Evolutionary conservation across 495 filamentous ascomycete species (phyloP).

Genomic region (Aspergillus baeticus): DNA sequence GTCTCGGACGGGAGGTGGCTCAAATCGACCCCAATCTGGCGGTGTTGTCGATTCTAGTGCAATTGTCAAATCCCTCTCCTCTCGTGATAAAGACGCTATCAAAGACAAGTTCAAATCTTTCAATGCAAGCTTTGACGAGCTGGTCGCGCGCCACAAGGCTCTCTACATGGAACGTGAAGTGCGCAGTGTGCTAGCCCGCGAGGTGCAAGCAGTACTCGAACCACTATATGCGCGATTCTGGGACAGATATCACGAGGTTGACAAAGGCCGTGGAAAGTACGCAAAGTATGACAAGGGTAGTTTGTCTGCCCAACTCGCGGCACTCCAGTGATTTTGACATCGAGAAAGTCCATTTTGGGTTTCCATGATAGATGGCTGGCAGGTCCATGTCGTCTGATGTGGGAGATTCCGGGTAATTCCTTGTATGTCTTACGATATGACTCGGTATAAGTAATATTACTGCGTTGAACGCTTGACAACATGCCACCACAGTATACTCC

Average conservation of each 20-base stretch:
- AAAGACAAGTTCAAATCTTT: slow-evolving; percentile 95
- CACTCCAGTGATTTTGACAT: slow-evolving; percentile 27
- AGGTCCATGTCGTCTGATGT: neutral
- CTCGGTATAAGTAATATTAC: too few species aligned
- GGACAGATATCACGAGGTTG: slow-evolving; percentile 96
- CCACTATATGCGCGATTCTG: slow-evolving; percentile 94
- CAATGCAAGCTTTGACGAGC: slow-evolving; percentile 86
- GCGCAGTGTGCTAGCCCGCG: slow-evolving; percentile 67
- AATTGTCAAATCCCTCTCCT: slow-evolving; percentile 76
- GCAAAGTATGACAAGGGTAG: slow-evolving; percentile 89
- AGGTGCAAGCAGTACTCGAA: slow-evolving; percentile 86
- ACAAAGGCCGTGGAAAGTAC: slow-evolving; percentile 95
- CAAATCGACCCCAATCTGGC: slow-evolving; percentile 64
- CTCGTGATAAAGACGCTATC: slow-evolving; percentile 90
- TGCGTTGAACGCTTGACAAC: neutral
- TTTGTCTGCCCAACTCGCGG: slow-evolving; percentile 47
- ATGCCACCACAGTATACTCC: neutral
- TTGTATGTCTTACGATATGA: too few species aligned
- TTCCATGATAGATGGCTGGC: neutral
- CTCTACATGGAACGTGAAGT: slow-evolving; percentile 89
- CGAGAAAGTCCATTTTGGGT: neutral
- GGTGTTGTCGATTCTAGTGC: slow-evolving; percentile 69
- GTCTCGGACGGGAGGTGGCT: slow-evolving; percentile 50
- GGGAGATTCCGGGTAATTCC: neutral
- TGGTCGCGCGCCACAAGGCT: slow-evolving; percentile 74